Percentiles rank a stretch among this genome's conserved stretches.
phyloP scores from a whole-genome alignment of 176 grass and related monocot genomes.

The Rhipidocladum racemiflorum region DNA sequence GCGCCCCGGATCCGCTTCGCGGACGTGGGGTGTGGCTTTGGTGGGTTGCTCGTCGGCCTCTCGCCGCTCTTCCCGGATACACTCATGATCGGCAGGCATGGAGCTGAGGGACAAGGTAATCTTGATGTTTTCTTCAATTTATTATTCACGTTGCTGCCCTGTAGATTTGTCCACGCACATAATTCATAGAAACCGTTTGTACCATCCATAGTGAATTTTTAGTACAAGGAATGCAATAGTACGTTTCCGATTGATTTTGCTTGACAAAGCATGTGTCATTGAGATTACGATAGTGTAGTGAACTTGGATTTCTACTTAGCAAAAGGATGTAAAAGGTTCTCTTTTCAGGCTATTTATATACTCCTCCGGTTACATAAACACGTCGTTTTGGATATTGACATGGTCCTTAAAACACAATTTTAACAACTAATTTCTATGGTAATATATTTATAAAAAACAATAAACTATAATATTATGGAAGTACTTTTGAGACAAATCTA shows the following conservation, averaged over 20 bases:
- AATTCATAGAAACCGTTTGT: neutral
- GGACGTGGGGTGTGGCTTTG: slow-evolving; percentile 75
- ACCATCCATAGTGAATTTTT: neutral
- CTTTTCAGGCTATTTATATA: neutral
- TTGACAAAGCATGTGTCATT: neutral
- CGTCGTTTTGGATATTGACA: too few relatives aligned
- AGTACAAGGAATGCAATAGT: neutral
- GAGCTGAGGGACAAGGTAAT: slow-evolving; percentile 87
- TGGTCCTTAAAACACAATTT: too few relatives aligned
- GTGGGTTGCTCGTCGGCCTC: slow-evolving; percentile 66
- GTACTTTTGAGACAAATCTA: too few relatives aligned
- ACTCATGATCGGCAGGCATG: slow-evolving; percentile 98
- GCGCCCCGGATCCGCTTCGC: slow-evolving; percentile 56
- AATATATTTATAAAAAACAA: too few relatives aligned
- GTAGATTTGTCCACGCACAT: neutral
- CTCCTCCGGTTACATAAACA: too few relatives aligned
- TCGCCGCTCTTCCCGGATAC: slow-evolving; percentile 74
- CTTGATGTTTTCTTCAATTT: neutral
- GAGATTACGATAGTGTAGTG: neutral
- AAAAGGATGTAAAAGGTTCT: neutral
- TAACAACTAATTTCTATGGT: too few relatives aligned
- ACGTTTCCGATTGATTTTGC: neutral
- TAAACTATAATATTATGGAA: too few relatives aligned
- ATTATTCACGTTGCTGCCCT: neutral
- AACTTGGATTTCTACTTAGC: neutral